Conservation (phyloP, 352 stramenopile species). For the Aphanomyces stellatus region DNA sequence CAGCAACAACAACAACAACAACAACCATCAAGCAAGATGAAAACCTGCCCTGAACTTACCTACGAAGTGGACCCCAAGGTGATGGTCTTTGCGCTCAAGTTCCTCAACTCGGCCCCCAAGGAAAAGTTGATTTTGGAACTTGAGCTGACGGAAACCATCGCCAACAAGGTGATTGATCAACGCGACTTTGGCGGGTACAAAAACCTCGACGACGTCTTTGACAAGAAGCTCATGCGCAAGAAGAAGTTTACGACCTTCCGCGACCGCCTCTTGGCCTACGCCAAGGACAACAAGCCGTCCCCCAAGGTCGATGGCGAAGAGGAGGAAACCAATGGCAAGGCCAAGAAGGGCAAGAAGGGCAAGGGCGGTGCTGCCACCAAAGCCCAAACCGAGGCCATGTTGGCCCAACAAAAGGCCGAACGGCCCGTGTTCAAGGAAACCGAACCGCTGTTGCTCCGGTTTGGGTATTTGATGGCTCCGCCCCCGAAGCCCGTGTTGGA, state of each 20-base stretch:
- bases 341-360: constrained; percentile 1
- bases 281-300: constrained; percentile 13
- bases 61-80: constrained; percentile 14
- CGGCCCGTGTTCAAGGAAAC: background rate
- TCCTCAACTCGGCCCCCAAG: constrained; percentile 14
- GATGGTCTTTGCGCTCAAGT: constrained; percentile 18
- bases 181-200: constrained; percentile 16
- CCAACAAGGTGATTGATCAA: constrained; percentile 16
- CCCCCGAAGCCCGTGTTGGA: no score
- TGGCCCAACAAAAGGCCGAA: background rate
- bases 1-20: background rate
- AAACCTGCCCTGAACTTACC: background rate
- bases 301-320: background rate
- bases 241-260: constrained; percentile 17
- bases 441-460: background rate
- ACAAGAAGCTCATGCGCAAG: constrained; percentile 21
- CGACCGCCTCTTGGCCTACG: background rate
- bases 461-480: background rate
- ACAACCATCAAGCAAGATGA: background rate
- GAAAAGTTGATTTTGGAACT: constrained; percentile 10
- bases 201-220: constrained; percentile 17
- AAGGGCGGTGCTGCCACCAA: background rate
- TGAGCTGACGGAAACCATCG: background rate
- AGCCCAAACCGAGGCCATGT: background rate
- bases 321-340: background rate